Evolutionary conservation across 805 yeast species (phyloP), one percentile per base, ranked within the genome.

Genomic region (Clavispora fructus): DNA sequence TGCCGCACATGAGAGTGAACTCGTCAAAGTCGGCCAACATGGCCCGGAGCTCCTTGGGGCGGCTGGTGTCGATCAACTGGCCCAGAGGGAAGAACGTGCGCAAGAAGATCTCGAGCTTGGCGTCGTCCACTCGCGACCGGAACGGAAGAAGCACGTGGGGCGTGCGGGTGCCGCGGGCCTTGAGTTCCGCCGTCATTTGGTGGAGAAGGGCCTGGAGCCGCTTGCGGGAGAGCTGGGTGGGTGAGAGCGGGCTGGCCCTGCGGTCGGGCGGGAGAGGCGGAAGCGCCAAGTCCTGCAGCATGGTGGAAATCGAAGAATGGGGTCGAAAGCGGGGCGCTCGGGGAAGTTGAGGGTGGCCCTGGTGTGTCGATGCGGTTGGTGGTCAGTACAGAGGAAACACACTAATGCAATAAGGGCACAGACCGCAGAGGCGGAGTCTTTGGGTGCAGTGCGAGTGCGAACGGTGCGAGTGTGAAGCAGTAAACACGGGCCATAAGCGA

Each of bases 61-160:
- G 49, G 30, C 49, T 41, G 27, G 54, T 42, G 23, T 51, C 47
- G 2, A 72, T 58, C 23, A 83, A 66, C 25, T 71, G 65, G 0
- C 87, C 87, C 39, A 71, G 58, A 2, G 86, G 86, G 49, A 86
- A 82, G 2, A 87, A 68, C 5, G 66, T 64, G 41, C 75, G 74
- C 23, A 90, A 61, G 43, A 87, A 80, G 23, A 63, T 60, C 42
- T 83, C 75, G 26, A 89, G 69, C 40, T 78, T 80, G 37, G 70
- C 66, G 57, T 85, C 89, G 42, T 79, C 77, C 45, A 80, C 77
- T 49, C 80, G 80, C 1, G 91, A 85, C 44, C 96, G 67, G 65
- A 84, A 87, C 0, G 96, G 94, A 32, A 90, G 71, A 54, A 89
- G 72, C 1, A 90, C 62, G 45, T 82, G 82, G 7, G 95, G 95